Percentiles rank a stretch among this genome's conserved stretches.
Evolutionary conservation across 2,329 filamentous ascomycete genomes (phyloP).

Genomic region (Diaporthe eres): DNA sequence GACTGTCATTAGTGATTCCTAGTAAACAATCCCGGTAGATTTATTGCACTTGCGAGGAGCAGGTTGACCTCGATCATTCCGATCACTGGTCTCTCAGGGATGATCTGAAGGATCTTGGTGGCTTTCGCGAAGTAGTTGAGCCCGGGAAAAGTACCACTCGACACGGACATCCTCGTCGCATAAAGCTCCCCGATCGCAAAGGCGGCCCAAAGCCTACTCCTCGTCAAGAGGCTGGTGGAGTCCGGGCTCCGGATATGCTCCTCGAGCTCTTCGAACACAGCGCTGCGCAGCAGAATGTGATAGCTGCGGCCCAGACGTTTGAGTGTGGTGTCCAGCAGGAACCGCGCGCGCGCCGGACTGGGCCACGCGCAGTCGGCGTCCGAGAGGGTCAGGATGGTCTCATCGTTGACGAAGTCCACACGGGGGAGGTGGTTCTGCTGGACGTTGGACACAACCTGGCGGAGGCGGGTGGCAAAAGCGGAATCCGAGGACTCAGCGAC

Average conservation of each 20-base stretch:
- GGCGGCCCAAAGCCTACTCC: constrained; percentile 13
- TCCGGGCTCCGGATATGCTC: not conserved
- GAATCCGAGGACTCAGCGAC: constrained; percentile 8
- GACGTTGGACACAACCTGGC: not conserved
- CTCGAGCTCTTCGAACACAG: constrained; percentile 9
- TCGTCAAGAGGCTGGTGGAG: constrained; percentile 3
- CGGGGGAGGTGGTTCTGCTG: constrained; percentile 10
- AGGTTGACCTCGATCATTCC: constrained; percentile 12
- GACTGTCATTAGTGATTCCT: not conserved
- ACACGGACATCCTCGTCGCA: constrained; percentile 3
- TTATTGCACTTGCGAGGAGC: not conserved
- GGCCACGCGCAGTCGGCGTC: constrained; percentile 9
- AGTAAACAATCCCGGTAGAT: no score
- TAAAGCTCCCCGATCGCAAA: constrained; percentile 10
- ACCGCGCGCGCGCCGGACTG: not conserved
- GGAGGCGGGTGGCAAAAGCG: not conserved
- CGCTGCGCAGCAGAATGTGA: not conserved
- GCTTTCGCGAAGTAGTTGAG: constrained; percentile 2
- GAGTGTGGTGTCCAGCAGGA: not conserved
- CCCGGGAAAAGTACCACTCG: not conserved
- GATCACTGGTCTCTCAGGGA: constrained; percentile 5
- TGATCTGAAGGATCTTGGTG: constrained; percentile 1
- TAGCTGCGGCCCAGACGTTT: constrained; percentile 7
- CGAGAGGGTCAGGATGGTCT: not conserved
- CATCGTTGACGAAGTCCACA: not conserved